Percentiles rank a stretch among this genome's conserved stretches.
Evolutionary conservation across 2,329 filamentous ascomycete genomes (phyloP).

Genomic region (Teratosphaeria epicoccoides): DNA sequence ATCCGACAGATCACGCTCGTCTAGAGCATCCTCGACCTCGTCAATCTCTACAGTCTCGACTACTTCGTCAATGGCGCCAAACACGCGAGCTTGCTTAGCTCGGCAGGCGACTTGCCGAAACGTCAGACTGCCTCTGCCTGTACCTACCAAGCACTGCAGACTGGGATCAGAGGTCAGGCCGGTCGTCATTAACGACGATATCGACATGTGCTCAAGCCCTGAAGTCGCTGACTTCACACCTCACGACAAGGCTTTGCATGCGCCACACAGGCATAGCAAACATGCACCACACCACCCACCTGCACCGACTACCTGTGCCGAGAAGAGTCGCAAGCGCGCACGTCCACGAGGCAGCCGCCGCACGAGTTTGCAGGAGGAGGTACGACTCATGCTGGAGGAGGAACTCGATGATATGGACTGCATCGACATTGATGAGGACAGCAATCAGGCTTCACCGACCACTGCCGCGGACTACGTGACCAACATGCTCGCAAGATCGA

Average conservation of each 20-base stretch:
- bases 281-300: conserved; percentile 9
- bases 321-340: conserved; percentile 22
- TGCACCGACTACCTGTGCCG: conserved; percentile 3
- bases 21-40: conserved; percentile 45
- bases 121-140: conserved; percentile 30
- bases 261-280: conserved; percentile 25
- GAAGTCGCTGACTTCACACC: conserved; percentile 22
- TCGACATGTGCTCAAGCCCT: conserved; percentile 21
- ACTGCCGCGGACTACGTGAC: conserved; percentile 17
- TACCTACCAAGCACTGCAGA: conserved; percentile 16
- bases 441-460: conserved; percentile 15
- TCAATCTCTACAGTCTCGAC: conserved; percentile 39
- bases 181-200: conserved; percentile 23
- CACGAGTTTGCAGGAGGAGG: conserved; percentile 26
- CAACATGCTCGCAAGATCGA: conserved; percentile 16
- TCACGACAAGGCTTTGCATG: conserved; percentile 21
- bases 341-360: conserved; percentile 22
- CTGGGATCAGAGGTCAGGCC: conserved; percentile 17
- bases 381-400: conserved; percentile 24
- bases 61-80: conserved; percentile 39
- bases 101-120: conserved; percentile 43
- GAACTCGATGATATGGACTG: conserved; percentile 18
- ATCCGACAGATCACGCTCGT: conserved; percentile 47
- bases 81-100: conserved; percentile 34
- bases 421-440: conserved; percentile 14